Evolutionary conservation across 106 monocot species (phyloP), one percentile per base, ranked within the genome.

Genomic region (Allium cepa): DNA sequence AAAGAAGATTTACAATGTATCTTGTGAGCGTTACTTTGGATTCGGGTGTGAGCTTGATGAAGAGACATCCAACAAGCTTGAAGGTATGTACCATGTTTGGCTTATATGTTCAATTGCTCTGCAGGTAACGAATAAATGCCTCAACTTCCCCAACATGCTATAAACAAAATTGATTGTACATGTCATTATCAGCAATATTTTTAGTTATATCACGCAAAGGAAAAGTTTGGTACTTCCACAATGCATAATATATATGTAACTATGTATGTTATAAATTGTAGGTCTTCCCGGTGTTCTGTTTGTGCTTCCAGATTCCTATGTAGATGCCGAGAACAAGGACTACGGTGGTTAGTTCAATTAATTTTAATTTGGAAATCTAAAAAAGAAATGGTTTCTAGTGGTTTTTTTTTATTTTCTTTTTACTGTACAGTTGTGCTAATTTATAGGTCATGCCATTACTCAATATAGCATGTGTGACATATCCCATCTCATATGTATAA

Each of bases 271-370:
- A 11, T 8, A n/a, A 49, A 52, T 52, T 75, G 22, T 70, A 92
- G 92, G 92, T 26, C 83, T 88, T 69, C 85, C 88, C 17, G 88
- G 92, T 64, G 88, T 92, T 68, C 74, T 92, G 9, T 92, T 92
- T 76, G 92, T 92, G 47, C 88, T 92, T 49, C 92, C 92, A 14
- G 92, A 92, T 81, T 92, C 92, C 48, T 92, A 92, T 74, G 92
- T 92, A 64, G 92, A 92, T 76, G 80, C 88, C 46, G 92, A 92
- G 51, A 83, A 92, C 76, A 92, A 92, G 78, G 92, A 92, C 68
- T 92, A 92, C 64, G 92, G 92, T 68, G 92, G 88, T 87, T 76
- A 59, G 70, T 46, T 10, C 8, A 22, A 11, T 36, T 36, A 36
- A 36, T 36, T 5, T 36, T 36, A 5, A 36, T 55, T 22, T 22